Conservation (phyloP, 768 basidiomycete species). For the Xerocomellus dryophilus region DNA sequence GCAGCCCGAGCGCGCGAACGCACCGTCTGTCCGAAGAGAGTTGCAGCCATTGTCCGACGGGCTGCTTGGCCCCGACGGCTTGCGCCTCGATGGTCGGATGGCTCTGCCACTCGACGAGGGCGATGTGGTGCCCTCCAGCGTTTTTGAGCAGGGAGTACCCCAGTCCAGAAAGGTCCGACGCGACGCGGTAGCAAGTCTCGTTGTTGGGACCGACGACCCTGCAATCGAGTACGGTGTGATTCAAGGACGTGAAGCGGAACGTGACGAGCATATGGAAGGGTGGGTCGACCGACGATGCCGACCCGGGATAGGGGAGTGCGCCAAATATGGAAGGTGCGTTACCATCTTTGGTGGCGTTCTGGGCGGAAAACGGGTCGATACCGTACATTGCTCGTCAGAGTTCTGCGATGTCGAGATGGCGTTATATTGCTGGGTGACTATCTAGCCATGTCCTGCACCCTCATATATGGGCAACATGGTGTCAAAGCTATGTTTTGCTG, state of each 20-base stretch:
- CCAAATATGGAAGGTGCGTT: constrained; percentile 55
- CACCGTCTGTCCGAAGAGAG: constrained; percentile 48
- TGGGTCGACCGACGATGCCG: constrained; percentile 25
- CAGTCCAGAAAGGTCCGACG: constrained; percentile 45
- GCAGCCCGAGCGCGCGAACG: constrained; percentile 9
- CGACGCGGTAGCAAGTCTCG: constrained; percentile 47
- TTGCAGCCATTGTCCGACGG: constrained; percentile 51
- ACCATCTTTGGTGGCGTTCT: constrained; percentile 16
- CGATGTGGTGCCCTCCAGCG: constrained; percentile 43
- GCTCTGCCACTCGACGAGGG: constrained; percentile 55
- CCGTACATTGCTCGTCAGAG: constrained; percentile 22
- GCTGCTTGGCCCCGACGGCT: constrained; percentile 47
- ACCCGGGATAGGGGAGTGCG: constrained; percentile 53
- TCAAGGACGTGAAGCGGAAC: constrained; percentile 51
- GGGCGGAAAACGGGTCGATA: constrained; percentile 29
- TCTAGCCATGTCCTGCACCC: not conserved
- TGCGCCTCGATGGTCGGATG: constrained; percentile 53
- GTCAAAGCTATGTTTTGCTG: constrained; percentile 18
- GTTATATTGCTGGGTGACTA: not conserved
- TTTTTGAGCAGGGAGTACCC: constrained; percentile 56
- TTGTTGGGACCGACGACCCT: constrained; percentile 48
- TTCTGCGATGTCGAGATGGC: not conserved
- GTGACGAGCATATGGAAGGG: constrained; percentile 36
- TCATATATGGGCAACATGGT: constrained; percentile 9
- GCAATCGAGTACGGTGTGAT: constrained; percentile 53